Base-by-base conservation (phyloP, 805 yeast species). In the Wickerhamiella azyma region DNA sequence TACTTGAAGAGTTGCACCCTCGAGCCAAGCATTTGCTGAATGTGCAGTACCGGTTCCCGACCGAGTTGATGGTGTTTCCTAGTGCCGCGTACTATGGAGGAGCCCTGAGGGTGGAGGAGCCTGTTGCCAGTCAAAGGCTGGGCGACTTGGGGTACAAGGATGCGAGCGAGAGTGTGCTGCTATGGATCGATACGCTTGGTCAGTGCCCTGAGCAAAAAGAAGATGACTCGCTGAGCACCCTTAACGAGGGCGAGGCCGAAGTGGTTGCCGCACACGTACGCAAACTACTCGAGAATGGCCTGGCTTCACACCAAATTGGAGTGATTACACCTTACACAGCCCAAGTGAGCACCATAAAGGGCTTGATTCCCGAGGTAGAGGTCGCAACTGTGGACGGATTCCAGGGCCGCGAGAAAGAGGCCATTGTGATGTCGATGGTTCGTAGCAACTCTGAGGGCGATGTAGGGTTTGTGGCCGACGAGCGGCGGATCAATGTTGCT, bases 151-250 rank as follows among this genome's bases (percentile, higher is more conserved):
- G 73, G 0, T 63, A 64, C 5, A 60, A 47, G 4, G 46, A 30
- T 6, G n/a, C 59, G 2, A 75, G 89, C 0, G 60, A 59, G 1
- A 66, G 67, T 1, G 75, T 79, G 2, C 58, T 80, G 0, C 66
- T 85, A 1, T 88, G 96, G 95, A 79, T 81, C 52, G 97, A 92
- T 56, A 92, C 97, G 0, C 92, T 85, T 63, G 95, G 95, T 14
- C 44, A 41, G 26, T n/a, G 14, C 33, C 76, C 75, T 0, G 96
- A 88, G 57, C 66, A 67, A 47, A 68, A 70, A 14, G 69, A 66
- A 11, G 61, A 54, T 39, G 42, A 39, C 4, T 52, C 57, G 9
- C 42, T 48, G 8, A 52, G 52, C 14, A 81, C 81, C 55, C 79
- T 60, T 53, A 89, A 89, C 59, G 85, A 81, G 40, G 76, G 79